These are phyloP conservation scores for Cetradonia linearis DNA, from an alignment of 495 filamentous ascomycete genomes.

Conservation along the genomic window DNA sequence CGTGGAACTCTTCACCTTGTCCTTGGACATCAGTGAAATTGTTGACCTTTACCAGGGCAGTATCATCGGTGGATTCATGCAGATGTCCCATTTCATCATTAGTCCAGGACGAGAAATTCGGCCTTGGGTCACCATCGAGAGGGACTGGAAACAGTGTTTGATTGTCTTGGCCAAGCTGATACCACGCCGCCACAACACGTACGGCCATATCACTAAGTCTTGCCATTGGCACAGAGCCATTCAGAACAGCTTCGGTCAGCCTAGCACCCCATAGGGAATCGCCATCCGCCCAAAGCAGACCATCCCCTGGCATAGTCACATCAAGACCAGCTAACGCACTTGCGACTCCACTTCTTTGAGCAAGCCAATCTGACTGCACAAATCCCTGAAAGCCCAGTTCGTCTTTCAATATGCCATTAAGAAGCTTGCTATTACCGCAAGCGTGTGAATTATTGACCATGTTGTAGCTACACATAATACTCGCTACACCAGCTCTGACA, in stretches of 20 bases:
- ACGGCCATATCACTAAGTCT: slow-evolving; percentile 90
- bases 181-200: slow-evolving; percentile 85
- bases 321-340: slow-evolving; percentile 78
- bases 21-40: slow-evolving; percentile 62
- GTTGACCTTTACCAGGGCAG: slow-evolving; percentile 56
- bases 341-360: slow-evolving; percentile 70
- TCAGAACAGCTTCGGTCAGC: slow-evolving; percentile 68
- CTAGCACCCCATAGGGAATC: slow-evolving; percentile 70
- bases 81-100: slow-evolving; percentile 55
- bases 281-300: slow-evolving; percentile 63
- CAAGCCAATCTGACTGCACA: slow-evolving; percentile 88
- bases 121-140: slow-evolving; percentile 54
- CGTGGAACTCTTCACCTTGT: slow-evolving; percentile 52
- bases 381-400: slow-evolving; percentile 94
- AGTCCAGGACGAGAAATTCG: slow-evolving; percentile 91
- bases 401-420: slow-evolving; percentile 91
- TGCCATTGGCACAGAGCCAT: slow-evolving; percentile 70
- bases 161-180: slow-evolving; percentile 76
- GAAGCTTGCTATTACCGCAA: slow-evolving; percentile 81
- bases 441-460: slow-evolving; percentile 85
- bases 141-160: slow-evolving; percentile 45
- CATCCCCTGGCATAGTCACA: slow-evolving; percentile 95
- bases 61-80: slow-evolving; percentile 53
- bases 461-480: slow-evolving; percentile 84
- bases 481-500: slow-evolving; percentile 75